phyloP scores from a whole-genome alignment of 2,329 filamentous ascomycete genomes.

The Diplodia mutila region DNA sequence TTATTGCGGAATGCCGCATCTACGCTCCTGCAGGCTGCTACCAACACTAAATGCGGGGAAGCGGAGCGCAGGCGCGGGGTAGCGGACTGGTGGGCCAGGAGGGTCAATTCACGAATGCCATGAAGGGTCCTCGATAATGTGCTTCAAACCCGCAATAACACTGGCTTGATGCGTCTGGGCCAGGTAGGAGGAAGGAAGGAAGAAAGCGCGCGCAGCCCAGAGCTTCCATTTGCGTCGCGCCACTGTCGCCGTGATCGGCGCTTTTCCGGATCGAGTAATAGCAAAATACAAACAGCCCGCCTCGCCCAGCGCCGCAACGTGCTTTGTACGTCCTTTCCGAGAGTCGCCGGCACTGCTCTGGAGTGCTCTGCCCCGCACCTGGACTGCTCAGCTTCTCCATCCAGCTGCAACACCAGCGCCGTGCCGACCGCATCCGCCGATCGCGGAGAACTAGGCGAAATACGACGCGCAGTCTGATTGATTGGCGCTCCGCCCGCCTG shows the following conservation, averaged over 20 bases:
- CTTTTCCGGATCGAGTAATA: background rate
- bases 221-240: background rate
- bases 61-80: background rate
- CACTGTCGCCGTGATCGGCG: background rate
- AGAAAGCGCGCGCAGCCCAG: background rate
- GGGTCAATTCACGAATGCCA: background rate
- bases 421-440: background rate
- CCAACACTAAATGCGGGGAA: background rate
- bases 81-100: background rate
- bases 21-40: no score
- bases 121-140: no score
- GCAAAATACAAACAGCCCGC: constrained; percentile 5
- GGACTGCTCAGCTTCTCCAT: background rate
- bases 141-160: no score
- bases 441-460: constrained; percentile 5
- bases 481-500: constrained; percentile 13
- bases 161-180: background rate
- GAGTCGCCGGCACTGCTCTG: background rate
- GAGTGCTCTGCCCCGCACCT: background rate
- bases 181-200: no score
- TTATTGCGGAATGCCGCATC: background rate
- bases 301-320: background rate
- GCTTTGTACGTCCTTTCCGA: background rate
- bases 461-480: constrained; percentile 1
- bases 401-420: background rate